A percentile compares a stretch with the other conserved stretches of the same genome.
Evolutionary conservation across 495 filamentous ascomycete genomes (phyloP).

Genomic region (Neurospora sp.): DNA sequence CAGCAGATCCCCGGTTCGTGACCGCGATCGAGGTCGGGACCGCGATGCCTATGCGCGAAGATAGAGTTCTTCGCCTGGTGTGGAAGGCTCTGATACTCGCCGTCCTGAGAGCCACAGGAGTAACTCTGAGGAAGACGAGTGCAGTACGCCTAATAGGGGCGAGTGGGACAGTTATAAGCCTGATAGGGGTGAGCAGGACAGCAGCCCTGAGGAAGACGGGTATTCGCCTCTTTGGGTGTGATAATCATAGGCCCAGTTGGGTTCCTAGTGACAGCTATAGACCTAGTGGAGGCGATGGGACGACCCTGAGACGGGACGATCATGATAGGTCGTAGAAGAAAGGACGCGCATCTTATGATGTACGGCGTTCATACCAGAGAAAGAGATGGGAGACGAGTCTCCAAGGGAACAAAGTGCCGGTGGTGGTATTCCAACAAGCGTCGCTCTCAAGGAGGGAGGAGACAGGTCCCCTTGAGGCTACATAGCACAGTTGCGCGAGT

Average conservation of each 20-base stretch:
- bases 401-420: background rate
- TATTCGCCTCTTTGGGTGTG: background rate
- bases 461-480: background rate
- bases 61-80: slow-evolving; percentile 15
- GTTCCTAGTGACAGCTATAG: background rate
- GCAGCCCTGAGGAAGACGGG: background rate
- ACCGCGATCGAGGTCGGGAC: slow-evolving; percentile 34
- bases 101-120: background rate
- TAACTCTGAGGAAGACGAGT: background rate
- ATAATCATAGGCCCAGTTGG: background rate
- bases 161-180: background rate
- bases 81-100: background rate
- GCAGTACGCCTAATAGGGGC: background rate
- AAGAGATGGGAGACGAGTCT: no score
- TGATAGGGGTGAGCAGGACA: background rate
- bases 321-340: no score
- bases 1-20: slow-evolving; percentile 37
- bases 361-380: background rate
- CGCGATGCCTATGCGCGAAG: slow-evolving; percentile 30
- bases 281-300: no score
- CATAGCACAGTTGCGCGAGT: background rate
- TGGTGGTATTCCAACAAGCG: background rate
- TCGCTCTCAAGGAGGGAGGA: background rate
- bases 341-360: no score
- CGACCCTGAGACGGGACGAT: no score